Base-by-base conservation (phyloP, 2,329 filamentous ascomycete species). In the Stachybotrys elegans region DNA sequence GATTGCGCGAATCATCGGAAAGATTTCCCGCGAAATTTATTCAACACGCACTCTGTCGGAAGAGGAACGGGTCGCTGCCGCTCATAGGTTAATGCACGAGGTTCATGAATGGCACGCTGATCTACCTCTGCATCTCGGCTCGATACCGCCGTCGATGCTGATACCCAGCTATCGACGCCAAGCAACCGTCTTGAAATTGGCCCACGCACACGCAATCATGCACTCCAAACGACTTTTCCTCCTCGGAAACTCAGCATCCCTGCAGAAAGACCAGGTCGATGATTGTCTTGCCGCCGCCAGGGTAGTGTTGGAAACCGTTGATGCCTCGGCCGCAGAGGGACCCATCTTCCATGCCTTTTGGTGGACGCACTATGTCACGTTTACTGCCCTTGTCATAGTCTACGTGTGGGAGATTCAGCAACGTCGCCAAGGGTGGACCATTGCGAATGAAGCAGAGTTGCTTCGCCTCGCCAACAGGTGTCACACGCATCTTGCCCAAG, bases 211-310 rank as follows among this genome's bases (percentile, higher is more conserved):
- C 43, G 74, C 76, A 3, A 64, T 76, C 8, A 76, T 82, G 53
- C 68, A 81, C 16, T 70, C 75, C 6, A 78, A 76, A 38, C 70
- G 78, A 0, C 70, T 74, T 0, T 76, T 80, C 36, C 64, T 81
- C 1, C 62, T 81, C 0, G 65, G 44, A 34, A 61, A 52, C n/a
- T 47, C 53, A 7, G 48, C 41, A 29, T 38, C 48, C 16, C 43
- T 47, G 21, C 38, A 34, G 38, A 20, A 57, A 17, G 40, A 56
- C 13, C 49, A 57, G 43, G 61, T 76, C 1, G 51, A 61, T 0
- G 63, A 69, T 2, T 78, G 75, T 45, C 58, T 79, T 3, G 57
- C 61, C 14, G 73, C 74, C 2, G 73, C 75, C 8, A 65, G 68
- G 46, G 59, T 59, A 0, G 69, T 72, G 1, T 61, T 76, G 0